A percentile compares a stretch with the other conserved stretches of the same genome.
Conservation (phyloP, 2,329 filamentous ascomycete species). For the Dactylonectria estremocensis region DNA sequence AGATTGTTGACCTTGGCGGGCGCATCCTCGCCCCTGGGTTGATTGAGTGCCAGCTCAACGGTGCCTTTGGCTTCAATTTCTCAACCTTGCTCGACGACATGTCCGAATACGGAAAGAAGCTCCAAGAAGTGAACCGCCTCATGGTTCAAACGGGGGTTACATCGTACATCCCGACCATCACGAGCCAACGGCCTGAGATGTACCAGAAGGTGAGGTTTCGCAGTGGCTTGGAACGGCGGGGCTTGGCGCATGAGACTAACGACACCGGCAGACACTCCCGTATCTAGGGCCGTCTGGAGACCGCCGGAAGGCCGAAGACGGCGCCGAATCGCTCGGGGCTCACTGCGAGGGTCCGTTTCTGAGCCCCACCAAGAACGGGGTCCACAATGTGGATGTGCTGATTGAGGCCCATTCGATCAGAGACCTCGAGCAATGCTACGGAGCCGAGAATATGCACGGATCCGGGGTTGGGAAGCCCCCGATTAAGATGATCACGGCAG, state of each 20-base stretch:
- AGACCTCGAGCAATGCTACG: slow-evolving; percentile 82
- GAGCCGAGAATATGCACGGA: slow-evolving; percentile 74
- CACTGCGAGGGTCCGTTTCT: slow-evolving; percentile 95
- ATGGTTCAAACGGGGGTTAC: slow-evolving; percentile 88
- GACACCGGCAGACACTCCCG: slow-evolving; percentile 72
- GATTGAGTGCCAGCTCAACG: slow-evolving; percentile 94
- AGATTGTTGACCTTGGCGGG: slow-evolving; percentile 83
- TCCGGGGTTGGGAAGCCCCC: slow-evolving; percentile 55
- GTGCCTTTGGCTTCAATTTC: slow-evolving; percentile 94
- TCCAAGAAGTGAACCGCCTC: slow-evolving; percentile 78
- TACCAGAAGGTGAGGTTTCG: slow-evolving; percentile 77
- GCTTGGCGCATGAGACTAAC: slow-evolving; percentile 43
- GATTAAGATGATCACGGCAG: slow-evolving; percentile 88
- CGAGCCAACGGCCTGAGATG: slow-evolving; percentile 84
- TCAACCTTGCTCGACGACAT: slow-evolving; percentile 81
- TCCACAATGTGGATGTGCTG: slow-evolving; percentile 84
- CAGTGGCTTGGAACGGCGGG: slow-evolving; percentile 30
- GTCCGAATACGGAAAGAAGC: slow-evolving; percentile 79
- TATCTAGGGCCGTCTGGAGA: slow-evolving; percentile 81
- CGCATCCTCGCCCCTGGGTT: slow-evolving; percentile 89
- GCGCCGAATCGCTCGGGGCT: slow-evolving; percentile 89
- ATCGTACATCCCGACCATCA: slow-evolving; percentile 88
- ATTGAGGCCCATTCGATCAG: slow-evolving; percentile 73
- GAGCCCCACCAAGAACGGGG: slow-evolving; percentile 85
- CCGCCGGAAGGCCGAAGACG: slow-evolving; percentile 73